phyloP scores from a whole-genome alignment of 208 protist species.

The Tritrichomonas musculus region DNA sequence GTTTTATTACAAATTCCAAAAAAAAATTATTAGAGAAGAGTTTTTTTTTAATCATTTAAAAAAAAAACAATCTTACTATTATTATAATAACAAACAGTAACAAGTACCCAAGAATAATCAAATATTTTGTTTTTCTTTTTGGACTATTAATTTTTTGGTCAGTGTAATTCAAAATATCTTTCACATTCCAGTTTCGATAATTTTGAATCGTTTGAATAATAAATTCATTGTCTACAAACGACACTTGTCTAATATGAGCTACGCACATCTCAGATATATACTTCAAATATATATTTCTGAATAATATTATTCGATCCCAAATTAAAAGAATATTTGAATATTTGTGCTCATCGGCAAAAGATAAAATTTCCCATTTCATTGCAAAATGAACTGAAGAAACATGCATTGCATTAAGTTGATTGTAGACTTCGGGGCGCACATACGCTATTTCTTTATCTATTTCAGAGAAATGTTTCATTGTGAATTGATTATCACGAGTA shows the following conservation, averaged over 20 bases:
- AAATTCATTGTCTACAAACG: too few species aligned
- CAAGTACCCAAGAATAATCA: too few species aligned
- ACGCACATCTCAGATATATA: neutral
- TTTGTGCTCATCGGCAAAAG: neutral
- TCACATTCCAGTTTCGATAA: too few species aligned
- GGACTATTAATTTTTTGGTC: too few species aligned
- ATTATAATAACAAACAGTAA: too few species aligned
- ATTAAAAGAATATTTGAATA: neutral
- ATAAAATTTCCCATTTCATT: neutral
- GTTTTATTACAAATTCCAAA: too few species aligned
- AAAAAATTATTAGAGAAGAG: too few species aligned
- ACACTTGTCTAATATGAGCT: neutral
- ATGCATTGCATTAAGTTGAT: neutral
- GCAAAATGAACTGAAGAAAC: neutral
- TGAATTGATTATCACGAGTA: neutral
- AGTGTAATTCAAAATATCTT: too few species aligned
- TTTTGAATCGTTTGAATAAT: too few species aligned
- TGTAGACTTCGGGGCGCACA: neutral
- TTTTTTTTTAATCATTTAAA: too few species aligned
- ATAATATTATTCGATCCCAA: neutral
- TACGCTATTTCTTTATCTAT: neutral
- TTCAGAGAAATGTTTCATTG: neutral
- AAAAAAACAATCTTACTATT: too few species aligned
- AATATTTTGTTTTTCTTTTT: too few species aligned
- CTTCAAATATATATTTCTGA: neutral